phyloP scores from a whole-genome alignment of 306 rosid genomes.

The Quercus aquifolioides region DNA sequence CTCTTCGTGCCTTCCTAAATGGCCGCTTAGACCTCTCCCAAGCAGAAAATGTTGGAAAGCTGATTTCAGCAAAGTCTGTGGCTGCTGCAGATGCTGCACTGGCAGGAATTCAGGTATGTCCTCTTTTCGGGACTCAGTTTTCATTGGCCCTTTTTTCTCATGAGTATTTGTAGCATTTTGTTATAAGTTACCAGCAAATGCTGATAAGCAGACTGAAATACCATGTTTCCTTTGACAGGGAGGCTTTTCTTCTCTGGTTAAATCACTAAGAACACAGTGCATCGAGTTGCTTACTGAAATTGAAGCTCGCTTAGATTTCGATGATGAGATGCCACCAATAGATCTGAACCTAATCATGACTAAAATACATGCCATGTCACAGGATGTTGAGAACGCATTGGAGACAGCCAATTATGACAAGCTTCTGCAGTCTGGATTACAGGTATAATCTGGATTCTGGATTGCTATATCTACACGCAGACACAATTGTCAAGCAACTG shows the following conservation, averaged over 20 bases:
- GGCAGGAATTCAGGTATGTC: conserved; percentile 80
- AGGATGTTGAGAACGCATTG: conserved; percentile 74
- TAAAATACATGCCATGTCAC: conserved; percentile 59
- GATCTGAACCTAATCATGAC: conserved; percentile 54
- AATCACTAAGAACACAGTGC: conserved; percentile 66
- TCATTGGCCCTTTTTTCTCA: not conserved
- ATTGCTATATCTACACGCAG: not conserved
- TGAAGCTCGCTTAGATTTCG: conserved; percentile 95
- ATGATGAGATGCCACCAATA: conserved; percentile 91
- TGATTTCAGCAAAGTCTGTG: conserved; percentile 67
- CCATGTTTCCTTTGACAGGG: conserved; percentile 52
- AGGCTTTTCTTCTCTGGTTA: conserved; percentile 83
- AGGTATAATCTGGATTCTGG: conserved; percentile 42
- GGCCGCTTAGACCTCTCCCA: conserved; percentile 92
- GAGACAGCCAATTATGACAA: conserved; percentile 91
- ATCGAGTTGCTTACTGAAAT: conserved; percentile 90
- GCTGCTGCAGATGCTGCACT: conserved; percentile 98
- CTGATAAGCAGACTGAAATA: conserved; percentile 11
- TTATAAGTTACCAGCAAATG: conserved; percentile 8
- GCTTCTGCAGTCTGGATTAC: conserved; percentile 95
- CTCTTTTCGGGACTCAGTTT: conserved; percentile 1
- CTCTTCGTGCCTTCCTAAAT: conserved; percentile 92
- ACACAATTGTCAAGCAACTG: not conserved
- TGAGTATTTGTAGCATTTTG: not conserved
- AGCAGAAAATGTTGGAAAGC: conserved; percentile 79